These are phyloP conservation scores for Fusarium beomiforme DNA, from an alignment of 2,329 filamentous ascomycete species.

Conservation along the genomic window DNA sequence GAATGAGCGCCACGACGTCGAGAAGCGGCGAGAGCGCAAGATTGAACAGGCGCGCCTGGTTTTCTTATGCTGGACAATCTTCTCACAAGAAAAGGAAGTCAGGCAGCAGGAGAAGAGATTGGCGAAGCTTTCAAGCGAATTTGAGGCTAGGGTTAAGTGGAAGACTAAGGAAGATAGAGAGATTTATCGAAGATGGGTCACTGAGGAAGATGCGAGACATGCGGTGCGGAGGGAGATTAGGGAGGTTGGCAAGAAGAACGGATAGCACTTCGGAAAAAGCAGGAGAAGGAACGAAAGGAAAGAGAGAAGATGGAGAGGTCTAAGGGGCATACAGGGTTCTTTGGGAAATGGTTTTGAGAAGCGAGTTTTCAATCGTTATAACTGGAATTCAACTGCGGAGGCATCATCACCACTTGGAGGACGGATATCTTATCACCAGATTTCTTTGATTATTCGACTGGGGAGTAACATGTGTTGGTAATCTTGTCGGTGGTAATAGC, in stretches of 20 bases:
- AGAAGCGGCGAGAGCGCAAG: not conserved
- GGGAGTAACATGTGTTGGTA: no score
- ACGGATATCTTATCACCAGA: no score
- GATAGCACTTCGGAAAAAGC: no score
- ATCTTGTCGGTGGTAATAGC: no score
- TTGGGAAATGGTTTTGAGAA: no score
- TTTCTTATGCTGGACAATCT: rapidly evolving
- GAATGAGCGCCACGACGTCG: not conserved
- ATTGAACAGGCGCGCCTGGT: not conserved
- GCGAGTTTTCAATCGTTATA: no score
- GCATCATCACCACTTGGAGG: no score
- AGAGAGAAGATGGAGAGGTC: no score
- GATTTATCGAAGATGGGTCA: not conserved
- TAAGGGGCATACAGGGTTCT: no score
- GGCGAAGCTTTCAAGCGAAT: not conserved
- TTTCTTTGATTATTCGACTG: no score
- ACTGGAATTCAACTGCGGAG: no score
- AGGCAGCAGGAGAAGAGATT: not conserved
- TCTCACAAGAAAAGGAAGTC: rapidly evolving
- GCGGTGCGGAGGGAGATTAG: rapidly evolving
- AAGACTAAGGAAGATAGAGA: not conserved
- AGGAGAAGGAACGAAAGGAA: no score
- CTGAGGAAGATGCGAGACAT: not conserved
- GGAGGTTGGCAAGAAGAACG: not conserved
- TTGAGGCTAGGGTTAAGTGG: not conserved